A percentile compares a stretch with the other conserved stretches of the same genome.
Evolutionary conservation across 441 rosid genomes (phyloP).

Genomic region (Arabidopsis lyrata): DNA sequence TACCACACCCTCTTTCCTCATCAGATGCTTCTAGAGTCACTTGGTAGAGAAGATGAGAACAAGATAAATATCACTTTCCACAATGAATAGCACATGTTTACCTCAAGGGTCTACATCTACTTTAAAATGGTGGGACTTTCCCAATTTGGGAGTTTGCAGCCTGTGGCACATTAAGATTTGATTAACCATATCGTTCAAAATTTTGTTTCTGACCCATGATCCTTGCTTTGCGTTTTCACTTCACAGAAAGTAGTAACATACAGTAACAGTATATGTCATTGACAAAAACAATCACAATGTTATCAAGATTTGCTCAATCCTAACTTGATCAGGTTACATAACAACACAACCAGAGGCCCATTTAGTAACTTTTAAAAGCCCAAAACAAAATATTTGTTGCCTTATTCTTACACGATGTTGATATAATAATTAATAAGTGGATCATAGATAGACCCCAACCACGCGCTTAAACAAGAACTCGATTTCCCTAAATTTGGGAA

Average conservation of each 20-base stretch:
- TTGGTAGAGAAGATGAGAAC: neutral
- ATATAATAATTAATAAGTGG: neutral
- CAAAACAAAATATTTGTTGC: neutral
- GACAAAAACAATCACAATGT: neutral
- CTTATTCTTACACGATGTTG: neutral
- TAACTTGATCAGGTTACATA: neutral
- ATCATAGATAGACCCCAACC: neutral
- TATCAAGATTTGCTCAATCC: neutral
- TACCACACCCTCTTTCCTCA: neutral
- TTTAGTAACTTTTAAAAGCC: neutral
- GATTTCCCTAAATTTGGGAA: neutral
- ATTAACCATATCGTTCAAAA: neutral
- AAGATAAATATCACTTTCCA: neutral
- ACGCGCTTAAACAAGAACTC: neutral
- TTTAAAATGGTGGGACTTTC: slow-evolving; percentile 21
- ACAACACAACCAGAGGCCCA: neutral
- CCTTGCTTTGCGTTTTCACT: neutral
- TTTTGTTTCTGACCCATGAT: neutral
- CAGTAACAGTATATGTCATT: neutral
- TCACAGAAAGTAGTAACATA: too few species aligned
- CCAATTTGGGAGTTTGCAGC: neutral
- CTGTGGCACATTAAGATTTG: neutral
- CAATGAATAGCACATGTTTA: slow-evolving; percentile 21
- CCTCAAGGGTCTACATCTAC: slow-evolving; percentile 20
- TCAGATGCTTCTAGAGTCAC: neutral